These are phyloP conservation scores for Clohesyomyces aquaticus DNA, from an alignment of 495 filamentous ascomycete species.

Conservation along the genomic window DNA sequence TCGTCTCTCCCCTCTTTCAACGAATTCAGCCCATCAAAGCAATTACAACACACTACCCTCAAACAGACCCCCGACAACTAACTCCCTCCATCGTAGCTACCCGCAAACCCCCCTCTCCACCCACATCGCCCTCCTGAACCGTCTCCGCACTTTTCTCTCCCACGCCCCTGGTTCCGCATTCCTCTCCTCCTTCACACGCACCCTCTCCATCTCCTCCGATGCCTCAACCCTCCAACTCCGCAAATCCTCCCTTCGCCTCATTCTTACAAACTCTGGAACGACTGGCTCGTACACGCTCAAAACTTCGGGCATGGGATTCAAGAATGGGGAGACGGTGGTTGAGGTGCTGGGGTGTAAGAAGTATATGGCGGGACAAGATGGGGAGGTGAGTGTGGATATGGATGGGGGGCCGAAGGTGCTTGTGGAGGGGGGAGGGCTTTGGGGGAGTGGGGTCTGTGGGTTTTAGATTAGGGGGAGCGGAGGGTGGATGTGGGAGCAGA, in stretches of 20 bases:
- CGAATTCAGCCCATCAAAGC: no score
- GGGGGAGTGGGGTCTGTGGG: conserved; percentile 20
- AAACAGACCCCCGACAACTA: no score
- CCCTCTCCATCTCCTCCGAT: conserved; percentile 4
- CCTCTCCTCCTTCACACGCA: conserved; percentile 2
- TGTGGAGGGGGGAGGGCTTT: conserved; percentile 1
- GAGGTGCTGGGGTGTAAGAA: conserved; percentile 15
- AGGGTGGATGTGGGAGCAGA: not conserved
- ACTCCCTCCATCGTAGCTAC: no score
- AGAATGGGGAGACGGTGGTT: conserved; percentile 17
- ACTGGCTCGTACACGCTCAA: conserved; percentile 16
- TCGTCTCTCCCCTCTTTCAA: no score
- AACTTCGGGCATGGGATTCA: conserved; percentile 19
- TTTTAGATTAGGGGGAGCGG: not conserved
- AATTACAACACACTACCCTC: no score
- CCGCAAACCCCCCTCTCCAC: conserved; percentile 26
- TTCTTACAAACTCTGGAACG: conserved; percentile 23
- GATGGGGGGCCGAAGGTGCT: conserved; percentile 18
- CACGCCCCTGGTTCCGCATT: not conserved
- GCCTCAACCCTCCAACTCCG: conserved; percentile 9
- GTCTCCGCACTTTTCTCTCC: conserved; percentile 14
- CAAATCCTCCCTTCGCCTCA: conserved; percentile 11
- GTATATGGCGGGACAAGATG: conserved; percentile 7
- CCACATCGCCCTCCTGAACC: conserved; percentile 24
- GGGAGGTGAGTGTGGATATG: conserved; percentile 19